Percentiles rank a stretch among this genome's conserved stretches.
Conservation (phyloP, 2,329 filamentous ascomycete genomes). For the Pestalotiopsis sp. region DNA sequence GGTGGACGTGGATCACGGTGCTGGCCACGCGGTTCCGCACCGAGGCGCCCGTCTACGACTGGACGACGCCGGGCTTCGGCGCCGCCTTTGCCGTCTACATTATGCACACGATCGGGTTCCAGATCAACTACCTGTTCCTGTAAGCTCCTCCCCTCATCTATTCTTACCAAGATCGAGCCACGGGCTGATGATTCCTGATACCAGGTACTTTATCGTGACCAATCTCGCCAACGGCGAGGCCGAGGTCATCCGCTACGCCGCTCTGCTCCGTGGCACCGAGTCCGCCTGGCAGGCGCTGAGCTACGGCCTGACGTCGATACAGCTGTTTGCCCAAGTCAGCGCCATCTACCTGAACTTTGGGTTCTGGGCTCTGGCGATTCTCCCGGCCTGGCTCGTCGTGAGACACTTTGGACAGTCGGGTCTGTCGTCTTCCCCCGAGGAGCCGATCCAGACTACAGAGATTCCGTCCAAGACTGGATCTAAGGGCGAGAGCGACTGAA, state of each 20-base stretch:
- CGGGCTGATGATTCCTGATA: not conserved
- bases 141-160: conserved; percentile 34
- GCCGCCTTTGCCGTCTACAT: conserved; percentile 68
- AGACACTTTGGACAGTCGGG: conserved; percentile 54
- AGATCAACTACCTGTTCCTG: conserved; percentile 74
- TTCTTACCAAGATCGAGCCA: no score
- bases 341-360: conserved; percentile 72
- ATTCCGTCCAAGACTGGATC: not conserved
- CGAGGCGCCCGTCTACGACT: conserved; percentile 66
- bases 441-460: not conserved
- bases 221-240: conserved; percentile 63
- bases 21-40: conserved; percentile 62
- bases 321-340: conserved; percentile 65
- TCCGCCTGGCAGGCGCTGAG: conserved; percentile 74
- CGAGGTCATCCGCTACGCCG: conserved; percentile 70
- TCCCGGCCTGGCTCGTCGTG: conserved; percentile 69
- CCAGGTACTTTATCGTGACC: conserved; percentile 69
- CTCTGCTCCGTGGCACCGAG: conserved; percentile 69
- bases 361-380: conserved; percentile 65
- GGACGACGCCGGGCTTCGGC: conserved; percentile 65
- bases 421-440: not conserved
- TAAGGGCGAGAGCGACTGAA: not conserved
- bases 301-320: conserved; percentile 67
- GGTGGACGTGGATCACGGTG: conserved; percentile 74
- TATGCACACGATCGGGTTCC: conserved; percentile 68